These are phyloP conservation scores for Ceraceosorus guamensis DNA, from an alignment of 1,284 basidiomycete species.

Conservation along the genomic window DNA sequence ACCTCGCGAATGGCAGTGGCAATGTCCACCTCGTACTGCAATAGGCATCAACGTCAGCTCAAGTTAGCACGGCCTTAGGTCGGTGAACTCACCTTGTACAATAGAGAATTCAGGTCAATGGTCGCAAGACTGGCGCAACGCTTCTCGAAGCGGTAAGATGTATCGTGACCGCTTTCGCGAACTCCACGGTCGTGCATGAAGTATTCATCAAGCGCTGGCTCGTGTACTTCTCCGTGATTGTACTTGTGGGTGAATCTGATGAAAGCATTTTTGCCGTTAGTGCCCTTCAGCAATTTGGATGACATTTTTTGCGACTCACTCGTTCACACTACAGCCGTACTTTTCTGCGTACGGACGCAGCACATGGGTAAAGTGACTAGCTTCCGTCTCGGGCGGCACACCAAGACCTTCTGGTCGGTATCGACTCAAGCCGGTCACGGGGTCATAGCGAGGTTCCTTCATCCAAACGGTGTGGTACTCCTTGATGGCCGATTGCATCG, in stretches of 20 bases:
- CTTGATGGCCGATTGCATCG: slow-evolving; percentile 93
- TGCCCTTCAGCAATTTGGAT: too few species aligned
- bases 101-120: slow-evolving; percentile 80
- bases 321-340: slow-evolving; percentile 87
- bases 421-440: slow-evolving; percentile 83
- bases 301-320: slow-evolving; percentile 47
- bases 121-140: slow-evolving; percentile 86
- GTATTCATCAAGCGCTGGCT: slow-evolving; percentile 89
- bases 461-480: slow-evolving; percentile 98
- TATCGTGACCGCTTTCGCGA: slow-evolving; percentile 78
- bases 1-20: slow-evolving; percentile 74
- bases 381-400: slow-evolving; percentile 96
- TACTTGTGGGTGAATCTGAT: slow-evolving; percentile 79
- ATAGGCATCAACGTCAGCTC: neutral
- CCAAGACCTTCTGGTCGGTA: slow-evolving; percentile 90
- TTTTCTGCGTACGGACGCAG: slow-evolving; percentile 89
- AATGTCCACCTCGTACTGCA: slow-evolving; percentile 45
- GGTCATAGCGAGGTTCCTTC: slow-evolving; percentile 81
- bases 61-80: neutral
- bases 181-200: slow-evolving; percentile 94
- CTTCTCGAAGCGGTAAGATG: slow-evolving; percentile 92
- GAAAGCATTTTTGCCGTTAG: neutral
- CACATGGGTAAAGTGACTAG: slow-evolving; percentile 93
- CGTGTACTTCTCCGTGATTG: slow-evolving; percentile 72
- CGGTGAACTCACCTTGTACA: slow-evolving; percentile 57